Evolutionary conservation across 352 stramenopile genomes (phyloP).

Genomic region (Phytophthora ohioensis): DNA sequence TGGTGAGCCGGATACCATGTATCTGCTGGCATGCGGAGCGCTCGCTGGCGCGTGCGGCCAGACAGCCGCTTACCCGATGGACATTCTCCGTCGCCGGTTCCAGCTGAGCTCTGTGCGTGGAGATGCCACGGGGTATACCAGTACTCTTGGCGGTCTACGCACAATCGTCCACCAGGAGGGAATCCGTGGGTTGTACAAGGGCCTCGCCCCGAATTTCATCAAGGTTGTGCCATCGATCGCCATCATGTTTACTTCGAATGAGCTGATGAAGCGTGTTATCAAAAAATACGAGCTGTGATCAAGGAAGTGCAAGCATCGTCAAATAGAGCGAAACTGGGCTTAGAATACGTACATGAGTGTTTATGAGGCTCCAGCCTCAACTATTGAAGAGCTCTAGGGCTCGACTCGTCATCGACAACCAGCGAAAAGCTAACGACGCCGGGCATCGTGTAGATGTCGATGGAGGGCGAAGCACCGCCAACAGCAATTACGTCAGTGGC

Average conservation of each 20-base stretch:
- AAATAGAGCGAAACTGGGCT: slow-evolving; percentile 30
- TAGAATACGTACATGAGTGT: slow-evolving; percentile 30
- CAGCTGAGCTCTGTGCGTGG: slow-evolving; percentile 64
- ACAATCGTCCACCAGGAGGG: slow-evolving; percentile 64
- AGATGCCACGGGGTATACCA: slow-evolving; percentile 49
- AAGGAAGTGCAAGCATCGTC: slow-evolving; percentile 4
- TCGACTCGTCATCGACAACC: slow-evolving; percentile 49
- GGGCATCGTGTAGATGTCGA: slow-evolving; percentile 85
- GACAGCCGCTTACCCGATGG: slow-evolving; percentile 79
- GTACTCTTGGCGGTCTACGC: slow-evolving; percentile 56
- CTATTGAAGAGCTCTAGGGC: slow-evolving; percentile 11
- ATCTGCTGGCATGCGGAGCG: slow-evolving; percentile 67
- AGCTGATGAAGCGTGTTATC: slow-evolving; percentile 65
- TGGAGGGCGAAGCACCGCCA: slow-evolving; percentile 58
- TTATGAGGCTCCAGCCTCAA: slow-evolving; percentile 9
- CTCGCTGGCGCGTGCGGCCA: slow-evolving; percentile 74
- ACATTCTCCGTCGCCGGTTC: slow-evolving; percentile 78
- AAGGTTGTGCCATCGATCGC: slow-evolving; percentile 84
- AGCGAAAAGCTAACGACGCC: slow-evolving; percentile 87
- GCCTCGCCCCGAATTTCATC: slow-evolving; percentile 72
- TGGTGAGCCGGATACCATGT: slow-evolving; percentile 61
- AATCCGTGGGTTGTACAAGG: slow-evolving; percentile 73
- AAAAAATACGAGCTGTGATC: slow-evolving; percentile 38
- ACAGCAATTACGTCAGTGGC: slow-evolving; percentile 76
- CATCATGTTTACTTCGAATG: slow-evolving; percentile 87